A percentile compares a stretch with the other conserved stretches of the same genome.
These are phyloP conservation scores for Colletotrichum zoysiae DNA, from an alignment of 2,329 filamentous ascomycete species.

Conservation along the genomic window DNA sequence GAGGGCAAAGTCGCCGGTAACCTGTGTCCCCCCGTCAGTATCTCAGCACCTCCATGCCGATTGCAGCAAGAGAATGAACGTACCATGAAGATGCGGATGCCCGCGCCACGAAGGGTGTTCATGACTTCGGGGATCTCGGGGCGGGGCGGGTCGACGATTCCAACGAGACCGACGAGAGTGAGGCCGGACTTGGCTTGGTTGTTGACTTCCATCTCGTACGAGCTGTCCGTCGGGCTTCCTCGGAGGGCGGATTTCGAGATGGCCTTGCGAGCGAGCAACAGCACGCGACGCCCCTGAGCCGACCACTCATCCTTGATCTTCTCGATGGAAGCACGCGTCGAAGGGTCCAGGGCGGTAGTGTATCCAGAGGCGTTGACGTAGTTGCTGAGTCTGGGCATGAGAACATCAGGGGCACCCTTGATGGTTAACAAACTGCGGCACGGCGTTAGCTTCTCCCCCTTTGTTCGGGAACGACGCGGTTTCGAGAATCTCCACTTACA, in stretches of 20 bases:
- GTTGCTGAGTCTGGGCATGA: constrained; percentile 72
- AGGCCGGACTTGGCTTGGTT: constrained; percentile 69
- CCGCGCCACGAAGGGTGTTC: constrained; percentile 74
- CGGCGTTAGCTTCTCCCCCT: neutral
- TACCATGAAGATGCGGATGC: constrained; percentile 83
- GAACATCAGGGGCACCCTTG: constrained; percentile 82
- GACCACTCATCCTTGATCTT: constrained; percentile 77
- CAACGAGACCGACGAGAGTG: constrained; percentile 79
- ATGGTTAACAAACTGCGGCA: constrained; percentile 72
- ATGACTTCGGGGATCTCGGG: constrained; percentile 78
- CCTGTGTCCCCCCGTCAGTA: constrained; percentile 49
- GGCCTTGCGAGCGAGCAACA: constrained; percentile 74
- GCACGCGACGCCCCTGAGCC: constrained; percentile 74
- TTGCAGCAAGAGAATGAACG: constrained; percentile 14
- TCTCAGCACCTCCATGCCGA: too few relatives aligned
- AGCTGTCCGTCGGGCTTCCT: constrained; percentile 27
- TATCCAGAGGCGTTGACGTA: constrained; percentile 69
- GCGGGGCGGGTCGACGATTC: constrained; percentile 83
- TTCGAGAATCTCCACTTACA: constrained; percentile 44
- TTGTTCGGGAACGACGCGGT: neutral
- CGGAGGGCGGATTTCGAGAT: constrained; percentile 53
- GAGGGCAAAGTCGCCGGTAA: constrained; percentile 82
- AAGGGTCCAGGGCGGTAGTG: constrained; percentile 61
- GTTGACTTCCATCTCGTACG: constrained; percentile 70
- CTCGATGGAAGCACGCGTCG: constrained; percentile 63